Conservation (phyloP, 768 basidiomycete genomes). For the Auriculariales sp. region DNA sequence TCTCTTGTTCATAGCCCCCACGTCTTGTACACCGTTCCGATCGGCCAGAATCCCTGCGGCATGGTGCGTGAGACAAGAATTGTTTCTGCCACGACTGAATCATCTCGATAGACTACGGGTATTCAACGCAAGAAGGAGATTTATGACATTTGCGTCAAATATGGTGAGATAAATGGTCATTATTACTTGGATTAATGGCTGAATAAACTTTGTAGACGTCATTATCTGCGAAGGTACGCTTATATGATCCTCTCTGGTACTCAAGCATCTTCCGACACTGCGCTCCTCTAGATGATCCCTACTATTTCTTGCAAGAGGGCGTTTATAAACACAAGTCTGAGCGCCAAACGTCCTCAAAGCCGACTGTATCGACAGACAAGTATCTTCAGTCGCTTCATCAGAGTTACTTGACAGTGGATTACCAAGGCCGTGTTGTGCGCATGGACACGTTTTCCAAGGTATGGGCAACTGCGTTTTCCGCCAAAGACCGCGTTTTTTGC, state of each 20-base stretch:
- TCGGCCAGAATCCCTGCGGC: slow-evolving; percentile 80
- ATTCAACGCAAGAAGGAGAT: slow-evolving; percentile 56
- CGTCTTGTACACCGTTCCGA: slow-evolving; percentile 60
- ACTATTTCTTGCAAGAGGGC: slow-evolving; percentile 58
- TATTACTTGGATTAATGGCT: too few species aligned
- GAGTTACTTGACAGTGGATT: slow-evolving; percentile 50
- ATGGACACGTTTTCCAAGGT: slow-evolving; percentile 73
- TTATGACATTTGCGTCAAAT: slow-evolving; percentile 72
- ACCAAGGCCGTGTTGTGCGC: slow-evolving; percentile 71
- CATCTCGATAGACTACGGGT: slow-evolving; percentile 37
- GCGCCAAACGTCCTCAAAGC: slow-evolving; percentile 10
- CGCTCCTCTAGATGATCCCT: slow-evolving; percentile 48
- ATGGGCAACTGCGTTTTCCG: not conserved
- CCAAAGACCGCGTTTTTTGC: not conserved
- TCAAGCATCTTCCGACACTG: too few species aligned
- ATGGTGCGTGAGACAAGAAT: slow-evolving; percentile 26
- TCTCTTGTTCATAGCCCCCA: slow-evolving; percentile 35
- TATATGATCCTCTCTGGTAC: too few species aligned
- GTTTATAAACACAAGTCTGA: slow-evolving; percentile 32
- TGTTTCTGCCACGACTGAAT: not conserved
- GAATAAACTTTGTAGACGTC: not conserved
- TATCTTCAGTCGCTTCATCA: slow-evolving; percentile 46
- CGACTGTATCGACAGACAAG: slow-evolving; percentile 10
- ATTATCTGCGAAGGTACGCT: too few species aligned
- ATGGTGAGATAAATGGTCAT: slow-evolving; percentile 36